Evolutionary conservation across 352 stramenopile species (phyloP).

Genomic region (Pythium pectinolyticum): DNA sequence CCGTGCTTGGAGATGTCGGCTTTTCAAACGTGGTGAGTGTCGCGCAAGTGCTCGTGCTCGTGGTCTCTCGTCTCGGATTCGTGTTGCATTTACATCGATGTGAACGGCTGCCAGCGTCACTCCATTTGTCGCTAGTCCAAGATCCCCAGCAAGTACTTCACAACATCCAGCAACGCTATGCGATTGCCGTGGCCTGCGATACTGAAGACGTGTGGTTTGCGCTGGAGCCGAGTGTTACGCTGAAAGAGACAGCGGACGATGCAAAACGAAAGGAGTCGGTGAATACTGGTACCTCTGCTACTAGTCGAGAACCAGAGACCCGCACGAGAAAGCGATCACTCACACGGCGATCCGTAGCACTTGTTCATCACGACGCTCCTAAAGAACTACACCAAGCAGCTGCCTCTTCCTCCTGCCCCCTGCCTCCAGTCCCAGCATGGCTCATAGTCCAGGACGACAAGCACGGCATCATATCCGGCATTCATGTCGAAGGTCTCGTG

Average conservation of each 20-base stretch:
- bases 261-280: background rate
- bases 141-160: background rate
- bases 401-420: too few relatives aligned
- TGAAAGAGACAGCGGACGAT: background rate
- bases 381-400: background rate
- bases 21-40: slow-evolving; percentile 15
- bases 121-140: slow-evolving; percentile 13
- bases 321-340: background rate
- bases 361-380: background rate
- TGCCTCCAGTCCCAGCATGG: too few relatives aligned
- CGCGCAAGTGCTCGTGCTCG: slow-evolving; percentile 20
- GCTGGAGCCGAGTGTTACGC: background rate
- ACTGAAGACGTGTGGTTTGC: slow-evolving; percentile 3
- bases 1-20: slow-evolving; percentile 7
- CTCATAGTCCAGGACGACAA: slow-evolving; percentile 4
- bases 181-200: background rate
- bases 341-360: background rate
- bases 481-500: slow-evolving; percentile 41
- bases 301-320: background rate
- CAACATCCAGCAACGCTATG: slow-evolving; percentile 1
- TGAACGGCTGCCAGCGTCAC: background rate
- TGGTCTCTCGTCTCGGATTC: slow-evolving; percentile 22
- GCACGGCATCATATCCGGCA: slow-evolving; percentile 23
- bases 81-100: background rate
- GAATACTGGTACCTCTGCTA: background rate